A percentile compares a stretch with the other conserved stretches of the same genome.
These are phyloP conservation scores for Eutrema yunnanense DNA, from an alignment of 345 rosid species.

Conservation along the genomic window DNA sequence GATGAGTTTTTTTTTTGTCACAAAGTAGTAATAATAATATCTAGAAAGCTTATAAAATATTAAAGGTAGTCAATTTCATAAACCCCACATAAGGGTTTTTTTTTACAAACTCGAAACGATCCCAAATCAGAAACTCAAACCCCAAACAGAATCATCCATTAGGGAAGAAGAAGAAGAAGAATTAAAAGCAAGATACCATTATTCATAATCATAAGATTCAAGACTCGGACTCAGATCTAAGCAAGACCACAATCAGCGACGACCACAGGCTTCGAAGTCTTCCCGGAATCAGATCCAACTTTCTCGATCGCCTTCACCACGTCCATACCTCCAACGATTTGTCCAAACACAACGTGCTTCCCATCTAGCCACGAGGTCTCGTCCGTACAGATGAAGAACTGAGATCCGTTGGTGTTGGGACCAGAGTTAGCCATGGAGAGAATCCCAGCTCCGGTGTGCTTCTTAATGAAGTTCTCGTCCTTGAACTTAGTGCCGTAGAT, in stretches of 20 bases:
- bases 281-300: conserved; percentile 45
- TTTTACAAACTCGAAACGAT: not conserved
- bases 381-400: conserved; percentile 51
- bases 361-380: conserved; percentile 52
- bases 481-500: conserved; percentile 52
- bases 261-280: conserved; percentile 33
- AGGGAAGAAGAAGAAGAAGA: not conserved
- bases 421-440: conserved; percentile 67
- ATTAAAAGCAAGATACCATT: not conserved
- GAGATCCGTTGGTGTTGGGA: conserved; percentile 51
- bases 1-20: not conserved
- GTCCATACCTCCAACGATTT: conserved; percentile 47
- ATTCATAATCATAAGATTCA: not conserved
- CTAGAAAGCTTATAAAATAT: not conserved
- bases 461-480: conserved; percentile 52
- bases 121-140: not conserved
- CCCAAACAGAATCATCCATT: not conserved
- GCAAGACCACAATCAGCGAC: conserved; percentile 46
- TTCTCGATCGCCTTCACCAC: conserved; percentile 43
- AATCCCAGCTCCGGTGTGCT: conserved; percentile 54
- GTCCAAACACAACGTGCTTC: conserved; percentile 65
- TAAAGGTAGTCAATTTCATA: not conserved
- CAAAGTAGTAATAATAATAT: not conserved
- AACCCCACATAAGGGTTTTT: not conserved
- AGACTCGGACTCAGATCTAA: not conserved